These are phyloP conservation scores for Chaetomiaceae sp. DNA, from an alignment of 2,329 filamentous ascomycete genomes.

Conservation along the genomic window DNA sequence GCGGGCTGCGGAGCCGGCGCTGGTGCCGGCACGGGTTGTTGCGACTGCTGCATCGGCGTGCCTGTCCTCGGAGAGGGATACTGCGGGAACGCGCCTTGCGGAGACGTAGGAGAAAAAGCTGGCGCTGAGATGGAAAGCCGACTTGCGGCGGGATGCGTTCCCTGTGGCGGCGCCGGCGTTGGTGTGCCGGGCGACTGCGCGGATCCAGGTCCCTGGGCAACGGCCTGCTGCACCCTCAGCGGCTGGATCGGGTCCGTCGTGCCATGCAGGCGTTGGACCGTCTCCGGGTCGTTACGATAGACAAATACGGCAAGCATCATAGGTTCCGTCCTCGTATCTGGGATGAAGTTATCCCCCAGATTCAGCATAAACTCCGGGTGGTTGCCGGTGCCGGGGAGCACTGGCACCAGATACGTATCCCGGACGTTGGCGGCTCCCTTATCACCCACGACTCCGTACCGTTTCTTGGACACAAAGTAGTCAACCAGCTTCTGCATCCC, in stretches of 20 bases:
- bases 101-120: conserved; percentile 48
- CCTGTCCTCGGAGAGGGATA: conserved; percentile 16
- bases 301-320: conserved; percentile 82
- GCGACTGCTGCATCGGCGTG: conserved; percentile 31
- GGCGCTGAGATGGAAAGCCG: conserved; percentile 43
- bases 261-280: conserved; percentile 33
- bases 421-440: conserved; percentile 69
- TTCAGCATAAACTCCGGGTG: conserved; percentile 85
- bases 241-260: conserved; percentile 13
- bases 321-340: conserved; percentile 63
- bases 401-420: conserved; percentile 85
- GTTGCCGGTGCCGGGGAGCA: conserved; percentile 62
- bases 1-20: conserved; percentile 25
- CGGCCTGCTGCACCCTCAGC: conserved; percentile 1
- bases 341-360: conserved; percentile 76
- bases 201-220: not conserved
- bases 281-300: conserved; percentile 56
- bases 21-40: conserved; percentile 23
- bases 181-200: conserved; percentile 22
- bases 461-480: conserved; percentile 75
- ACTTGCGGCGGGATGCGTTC: conserved; percentile 34
- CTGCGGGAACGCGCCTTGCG: conserved; percentile 32
- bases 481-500: conserved; percentile 74
- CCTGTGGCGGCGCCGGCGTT: conserved; percentile 33
- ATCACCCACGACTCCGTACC: conserved; percentile 83